Base-by-base conservation (phyloP, 164 flowering plant genomes). In the Tetracentron sinense region DNA sequence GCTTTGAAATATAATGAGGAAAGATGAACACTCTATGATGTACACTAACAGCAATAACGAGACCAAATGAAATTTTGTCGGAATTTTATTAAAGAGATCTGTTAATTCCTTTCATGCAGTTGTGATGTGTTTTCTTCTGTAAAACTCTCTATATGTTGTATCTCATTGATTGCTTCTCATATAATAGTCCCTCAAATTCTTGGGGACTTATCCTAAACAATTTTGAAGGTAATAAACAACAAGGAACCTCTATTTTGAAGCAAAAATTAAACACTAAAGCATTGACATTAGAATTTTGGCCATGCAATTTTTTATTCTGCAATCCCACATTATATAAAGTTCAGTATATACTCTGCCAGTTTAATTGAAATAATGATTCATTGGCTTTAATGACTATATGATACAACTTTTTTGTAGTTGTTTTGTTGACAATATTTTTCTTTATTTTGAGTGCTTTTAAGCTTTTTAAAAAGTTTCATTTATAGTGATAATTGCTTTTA, bases 61-160 rank as follows among this genome's bases (percentile, higher is more conserved):
- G 31, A 54, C n/a, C 30, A 10, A 12, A 7, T 42, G 44, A 23
- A 16, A 26, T 42, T 51, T 54, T 42, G 30, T 29, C 30, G 44
- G 4, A 33, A 20, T 56, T 12, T 35, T 33, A 35, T 35, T 33
- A 10, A 11, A 35, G 23, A 11, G 46, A 29, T 28, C 55, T 21
- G 14, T 65, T 50, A 56, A 15, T 35, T 14, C 28, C 48, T 35
- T 19, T 11, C 31, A 30, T 2, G 14, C 15, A 19, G 23, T 28
- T 51, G 5, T 62, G 19, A 16, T 42, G 19, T 25, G 26, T 33
- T 69, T 29, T 58, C 12, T 38, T 42, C n/a, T 14, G 44, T 25
- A 60, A 11, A 56, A 20, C 49, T 65, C 22, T 56, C 54, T n/a
- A 50, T 17, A 5, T 21, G 48, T 63, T 42, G 10, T 6, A n/a